Evolutionary conservation across 2,329 filamentous ascomycete species (phyloP), one percentile per base, ranked within the genome.

Genomic region (Gnomoniopsis smithogilvyi): DNA sequence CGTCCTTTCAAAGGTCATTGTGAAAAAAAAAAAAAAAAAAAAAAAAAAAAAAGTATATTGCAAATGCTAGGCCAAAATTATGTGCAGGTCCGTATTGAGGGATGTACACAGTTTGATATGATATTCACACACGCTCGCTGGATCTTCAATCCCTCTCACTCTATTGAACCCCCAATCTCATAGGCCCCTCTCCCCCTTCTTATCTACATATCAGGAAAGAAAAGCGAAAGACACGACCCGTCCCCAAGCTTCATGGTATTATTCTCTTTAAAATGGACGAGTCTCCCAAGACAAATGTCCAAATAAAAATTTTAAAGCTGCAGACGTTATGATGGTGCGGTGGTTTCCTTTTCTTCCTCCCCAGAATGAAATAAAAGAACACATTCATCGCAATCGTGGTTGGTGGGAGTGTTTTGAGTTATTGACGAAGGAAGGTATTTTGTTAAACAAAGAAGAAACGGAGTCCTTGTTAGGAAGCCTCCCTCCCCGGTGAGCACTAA

Each of bases 41-140:
- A n/a, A n/a, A n/a, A n/a, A n/a, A n/a, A n/a, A n/a, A n/a, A 46
- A 60, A 56, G 51, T 56, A 34, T 62, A 59, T 60, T 60, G 55
- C 48, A 38, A 60, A 62, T 62, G 54, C 60, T 62, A 62, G 54
- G 57, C 60, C 60, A 59, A 62, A 50, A 60, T 60, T 60, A 60
- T 60, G 46, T 62, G 53, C 57, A 60, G 53, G 43, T 56, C 51
- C 55, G 50, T 17, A 54, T 56, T 54, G 38, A 30, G 26, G 47
- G 24, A 50, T 33, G 24, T 50, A 33, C 47, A 50, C 2, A n/a
- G 22, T 22, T 56, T 12, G 21, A 56, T 56, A 50, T 45, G 14
- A 50, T 33, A n/a, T 50, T 17, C 47, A 56, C 47, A 50, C 54
- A 49, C 45, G 22, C 51, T 41, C 51, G 19, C 36, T 17, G 19